Evolutionary conservation across 768 basidiomycete species (phyloP), one percentile per base, ranked within the genome.

Genomic region (Mycena sanguinolenta): DNA sequence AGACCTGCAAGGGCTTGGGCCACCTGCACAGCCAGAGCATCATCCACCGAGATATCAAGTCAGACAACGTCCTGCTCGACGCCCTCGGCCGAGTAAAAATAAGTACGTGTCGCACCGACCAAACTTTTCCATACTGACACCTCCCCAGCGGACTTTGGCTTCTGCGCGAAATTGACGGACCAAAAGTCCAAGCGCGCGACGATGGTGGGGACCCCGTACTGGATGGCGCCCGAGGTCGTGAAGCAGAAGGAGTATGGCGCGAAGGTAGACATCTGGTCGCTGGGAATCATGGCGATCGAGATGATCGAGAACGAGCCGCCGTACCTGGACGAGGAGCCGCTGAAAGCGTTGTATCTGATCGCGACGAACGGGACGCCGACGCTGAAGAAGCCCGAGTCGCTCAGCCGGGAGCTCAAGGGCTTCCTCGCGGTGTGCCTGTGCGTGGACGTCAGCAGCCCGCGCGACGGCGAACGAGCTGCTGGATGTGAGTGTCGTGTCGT

Each of bases 191-290:
- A 97, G 81, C 93, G 96, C 61, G 96, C 96, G 34, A 97, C 96
- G n/a, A 97, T 97, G 96, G 96, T 98, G 5, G 96, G 96, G 38
- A 97, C 96, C 14, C 96, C 96, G 1, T 97, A 97, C 81, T 97
- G 96, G 96, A 98, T 98, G 96, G 96, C 96, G 3, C 96, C 96
- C n/a, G 96, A 98, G 80, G 95, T 98, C 61, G 96, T 98, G 76
- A 97, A 96, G 82, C 94, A 96, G 79, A 97, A 97, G 82, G 95
- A 96, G 80, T 98, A 98, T 77, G 96, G 96, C 54, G 95, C 95
- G 28, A 97, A 97, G 80, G 96, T 97, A 25, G 96, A 97, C 75
- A 95, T 98, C 59, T 98, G 96, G 96, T 96, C 95, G 16, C 88
- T 98, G 12, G 96, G 96, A 6, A 98, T 98, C 82, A 97, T 98